Evolutionary conservation across 2,329 filamentous ascomycete species (phyloP), one percentile per base, ranked within the genome.

Genomic region (Penicillium glabrum): DNA sequence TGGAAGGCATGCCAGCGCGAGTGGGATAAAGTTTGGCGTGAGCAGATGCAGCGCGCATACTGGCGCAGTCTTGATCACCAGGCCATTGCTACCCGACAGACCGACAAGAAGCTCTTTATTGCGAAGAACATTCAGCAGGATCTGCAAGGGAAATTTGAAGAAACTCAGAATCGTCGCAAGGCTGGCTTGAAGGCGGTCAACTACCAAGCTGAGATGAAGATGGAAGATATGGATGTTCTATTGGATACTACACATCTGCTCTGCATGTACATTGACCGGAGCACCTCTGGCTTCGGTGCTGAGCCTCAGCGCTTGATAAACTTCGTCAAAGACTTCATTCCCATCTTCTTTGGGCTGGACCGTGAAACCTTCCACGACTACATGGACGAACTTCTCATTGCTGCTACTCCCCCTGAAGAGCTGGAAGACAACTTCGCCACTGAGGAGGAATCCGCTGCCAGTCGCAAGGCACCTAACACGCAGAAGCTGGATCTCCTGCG

Each of bases 11-110:
- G 91, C 6, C 93, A 90, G 81, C 91, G 95, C 31, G 96, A 99
- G 72, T 99, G 95, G 95, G 93, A 98, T 75, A 97, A 97, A 76
- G 92, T 99, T 8, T 99, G 95, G 95, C 91, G 95, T 61, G 88
- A 91, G 49, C 95, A 98, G 77, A 98, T 93, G 24, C 89, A 96
- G 70, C 88, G 89, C 68, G 93, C 96, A 79, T 96, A 97, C 76
- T 90, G 96, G 77, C 96, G 92, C 79, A 96, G 92, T 73, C 85
- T 99, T 51, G 95, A 99, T 69, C 95, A 99, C 70, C 96, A 98
- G 83, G 92, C 92, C 21, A 92, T 96, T 58, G 88, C 91, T 52
- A 90, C 91, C 68, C 96, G 95, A 77, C 86, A 88, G 61, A 87
- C 84, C 37, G 95, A 99, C 76, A 98, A 98, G 83, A 89, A 92